phyloP scores from a whole-genome alignment of 768 basidiomycete species.

The Russula virescens region DNA sequence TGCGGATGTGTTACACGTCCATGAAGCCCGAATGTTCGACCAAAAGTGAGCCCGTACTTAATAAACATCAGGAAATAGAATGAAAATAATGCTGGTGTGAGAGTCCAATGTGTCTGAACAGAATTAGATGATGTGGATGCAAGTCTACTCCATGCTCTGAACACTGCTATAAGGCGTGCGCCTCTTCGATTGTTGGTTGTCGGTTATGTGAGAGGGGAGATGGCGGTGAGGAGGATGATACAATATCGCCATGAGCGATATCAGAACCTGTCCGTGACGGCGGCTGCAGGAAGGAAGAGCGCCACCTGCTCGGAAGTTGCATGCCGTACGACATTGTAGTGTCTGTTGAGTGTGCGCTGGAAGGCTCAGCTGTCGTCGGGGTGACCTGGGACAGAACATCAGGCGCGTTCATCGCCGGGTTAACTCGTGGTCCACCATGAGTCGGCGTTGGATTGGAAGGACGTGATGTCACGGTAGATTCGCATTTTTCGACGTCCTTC shows the following conservation, averaged over 20 bases:
- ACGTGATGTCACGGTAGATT: constrained; percentile 26
- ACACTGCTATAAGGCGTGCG: constrained; percentile 6
- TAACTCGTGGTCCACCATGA: constrained; percentile 34
- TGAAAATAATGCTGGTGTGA: constrained; percentile 14
- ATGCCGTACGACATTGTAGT: constrained; percentile 22
- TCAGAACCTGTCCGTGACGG: constrained; percentile 12
- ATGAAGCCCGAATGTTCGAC: neutral
- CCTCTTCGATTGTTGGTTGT: constrained; percentile 10
- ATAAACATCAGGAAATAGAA: constrained; percentile 8
- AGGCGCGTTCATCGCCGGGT: constrained; percentile 35
- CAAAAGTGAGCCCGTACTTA: neutral
- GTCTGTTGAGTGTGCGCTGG: constrained; percentile 20
- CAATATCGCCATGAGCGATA: neutral
- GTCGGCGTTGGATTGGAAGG: constrained; percentile 52
- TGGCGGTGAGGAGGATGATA: constrained; percentile 1
- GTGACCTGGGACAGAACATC: constrained; percentile 44
- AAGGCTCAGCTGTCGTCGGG: constrained; percentile 27
- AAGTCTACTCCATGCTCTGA: neutral
- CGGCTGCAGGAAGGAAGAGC: constrained; percentile 2
- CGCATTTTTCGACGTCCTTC: constrained; percentile 23
- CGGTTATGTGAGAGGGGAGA: neutral
- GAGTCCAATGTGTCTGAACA: neutral
- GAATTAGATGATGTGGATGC: constrained; percentile 1
- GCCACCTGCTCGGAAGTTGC: constrained; percentile 20
- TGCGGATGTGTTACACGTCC: constrained; percentile 4